Evolutionary conservation across 2,329 filamentous ascomycete species (phyloP).

Genomic region (Ceratocystis lukuohia): DNA sequence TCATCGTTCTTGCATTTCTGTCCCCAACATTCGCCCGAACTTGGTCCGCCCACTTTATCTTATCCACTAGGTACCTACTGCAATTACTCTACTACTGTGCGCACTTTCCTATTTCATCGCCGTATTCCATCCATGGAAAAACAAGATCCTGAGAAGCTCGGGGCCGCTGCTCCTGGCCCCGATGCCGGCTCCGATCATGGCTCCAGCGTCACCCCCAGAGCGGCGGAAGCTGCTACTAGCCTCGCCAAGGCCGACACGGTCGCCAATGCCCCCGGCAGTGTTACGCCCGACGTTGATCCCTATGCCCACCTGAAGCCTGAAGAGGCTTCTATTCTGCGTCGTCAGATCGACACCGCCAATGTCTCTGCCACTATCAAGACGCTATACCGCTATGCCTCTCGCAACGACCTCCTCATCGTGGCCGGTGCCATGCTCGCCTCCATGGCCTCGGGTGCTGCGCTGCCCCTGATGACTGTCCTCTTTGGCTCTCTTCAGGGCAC

Average conservation of each 20-base stretch:
- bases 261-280: background rate
- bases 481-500: constrained; percentile 63
- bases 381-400: constrained; percentile 58
- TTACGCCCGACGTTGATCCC: constrained; percentile 31
- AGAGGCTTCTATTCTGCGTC: constrained; percentile 53
- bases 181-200: background rate
- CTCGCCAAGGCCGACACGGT: background rate
- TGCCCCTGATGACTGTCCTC: constrained; percentile 69
- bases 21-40: background rate
- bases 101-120: background rate
- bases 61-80: background rate
- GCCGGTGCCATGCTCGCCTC: constrained; percentile 47
- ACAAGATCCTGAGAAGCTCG: constrained; percentile 3
- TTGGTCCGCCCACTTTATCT: background rate
- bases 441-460: constrained; percentile 58
- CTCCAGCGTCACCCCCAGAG: background rate
- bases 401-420: constrained; percentile 51
- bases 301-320: constrained; percentile 49
- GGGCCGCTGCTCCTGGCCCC: background rate
- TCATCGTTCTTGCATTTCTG: background rate
- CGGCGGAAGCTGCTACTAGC: background rate
- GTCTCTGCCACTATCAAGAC: constrained; percentile 50
- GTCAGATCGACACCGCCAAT: constrained; percentile 52
- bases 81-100: background rate
- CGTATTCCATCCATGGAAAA: background rate